Conservation (phyloP, 2,329 filamentous ascomycete genomes). For the Phialocephala subalpina region DNA sequence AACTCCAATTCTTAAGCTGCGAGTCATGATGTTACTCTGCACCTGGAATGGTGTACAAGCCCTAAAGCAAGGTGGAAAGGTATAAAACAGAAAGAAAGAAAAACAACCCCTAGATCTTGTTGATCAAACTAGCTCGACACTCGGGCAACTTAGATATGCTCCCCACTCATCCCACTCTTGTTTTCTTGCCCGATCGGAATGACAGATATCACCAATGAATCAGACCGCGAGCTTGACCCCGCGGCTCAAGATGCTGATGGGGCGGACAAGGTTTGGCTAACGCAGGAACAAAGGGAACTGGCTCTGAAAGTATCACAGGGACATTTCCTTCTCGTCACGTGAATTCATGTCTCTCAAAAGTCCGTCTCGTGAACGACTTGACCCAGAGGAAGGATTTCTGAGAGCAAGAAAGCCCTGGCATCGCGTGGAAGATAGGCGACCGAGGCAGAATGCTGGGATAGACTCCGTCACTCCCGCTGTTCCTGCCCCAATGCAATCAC, state of each 20-base stretch:
- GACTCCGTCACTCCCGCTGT: too few species aligned
- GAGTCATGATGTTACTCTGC: not conserved
- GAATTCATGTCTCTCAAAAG: too few species aligned
- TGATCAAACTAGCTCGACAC: not conserved
- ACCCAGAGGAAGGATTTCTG: too few species aligned
- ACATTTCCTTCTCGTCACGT: too few species aligned
- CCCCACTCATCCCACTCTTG: slow-evolving; percentile 6
- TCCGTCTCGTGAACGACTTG: too few species aligned
- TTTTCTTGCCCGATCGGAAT: not conserved
- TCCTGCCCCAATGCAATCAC: too few species aligned
- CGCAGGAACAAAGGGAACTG: not conserved
- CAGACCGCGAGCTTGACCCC: not conserved
- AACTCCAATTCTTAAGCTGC: slow-evolving; percentile 27
- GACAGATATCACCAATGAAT: not conserved
- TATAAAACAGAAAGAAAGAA: not conserved
- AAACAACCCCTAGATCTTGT: not conserved
- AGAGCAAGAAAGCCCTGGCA: too few species aligned
- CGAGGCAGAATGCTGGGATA: too few species aligned
- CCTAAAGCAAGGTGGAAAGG: too few species aligned
- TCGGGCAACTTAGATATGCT: not conserved
- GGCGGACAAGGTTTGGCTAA: not conserved
- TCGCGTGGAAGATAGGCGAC: too few species aligned
- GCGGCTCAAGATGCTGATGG: not conserved
- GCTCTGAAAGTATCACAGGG: not conserved
- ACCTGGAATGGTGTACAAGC: not conserved